Evolutionary conservation across 1,284 basidiomycete species (phyloP), one percentile per base, ranked within the genome.

Genomic region (Phaffia rhodozyma): DNA sequence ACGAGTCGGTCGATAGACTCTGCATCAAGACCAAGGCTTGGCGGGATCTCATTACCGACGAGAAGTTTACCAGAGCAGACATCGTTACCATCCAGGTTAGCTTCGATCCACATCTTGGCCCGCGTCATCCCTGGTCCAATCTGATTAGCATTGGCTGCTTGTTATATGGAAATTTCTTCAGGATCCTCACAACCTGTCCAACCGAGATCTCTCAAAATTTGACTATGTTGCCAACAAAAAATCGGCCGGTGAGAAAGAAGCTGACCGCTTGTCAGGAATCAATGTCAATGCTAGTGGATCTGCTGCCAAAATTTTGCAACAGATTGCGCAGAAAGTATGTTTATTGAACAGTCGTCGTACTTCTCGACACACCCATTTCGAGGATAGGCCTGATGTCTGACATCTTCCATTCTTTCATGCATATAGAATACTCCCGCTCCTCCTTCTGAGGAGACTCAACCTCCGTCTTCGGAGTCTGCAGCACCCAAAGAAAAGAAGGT

Each of bases 61-160:
- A 86, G 63, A 80, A 85, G 9, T 94, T 96, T 75, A 88, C 86
- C 75, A 88, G 91, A 73, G 82, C 84, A 66, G 94, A 98, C 71
- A 83, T 97, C 59, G 88, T 98, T 66, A 96, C 89, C 2, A 78
- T 97, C 25, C 91, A 94, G 75, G 90, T 70, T n/a, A 60, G 68
- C 58, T 55, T 11, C 25, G 6, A 2, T 49, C 13, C 25, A 21
- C 3, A n/a, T 34, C 32, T 34, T 34, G 29, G 16, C 20, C 27
- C 7, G 5, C 34, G 6, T 2, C 55, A 49, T 4, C 54, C n/a
- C 47, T 27, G 18, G 4, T 60, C 47, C 20, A 23, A 27, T 43
- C 7, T 29, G 16, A 29, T 48, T 9, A 32, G 4, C 13, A 27
- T 5, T 51, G 11, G 27, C 9, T 23, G 21, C 3, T 20, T 18